Base-by-base conservation (phyloP, 164 flowering plant species). In the Paratinospora sagittata region DNA sequence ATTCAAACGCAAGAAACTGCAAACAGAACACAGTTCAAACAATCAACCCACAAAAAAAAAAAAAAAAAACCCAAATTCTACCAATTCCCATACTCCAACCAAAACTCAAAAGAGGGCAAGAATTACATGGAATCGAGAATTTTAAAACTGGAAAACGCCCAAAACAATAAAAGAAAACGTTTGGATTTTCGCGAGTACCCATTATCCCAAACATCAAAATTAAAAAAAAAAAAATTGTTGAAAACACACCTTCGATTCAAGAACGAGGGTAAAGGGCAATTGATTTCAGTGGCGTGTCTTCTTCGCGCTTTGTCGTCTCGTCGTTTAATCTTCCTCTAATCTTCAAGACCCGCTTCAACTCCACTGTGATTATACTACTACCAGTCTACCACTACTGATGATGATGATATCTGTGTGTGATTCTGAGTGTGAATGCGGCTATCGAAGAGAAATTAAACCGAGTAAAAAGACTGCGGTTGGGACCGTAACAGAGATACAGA, bases 51-150 rank as follows among this genome's bases (percentile, higher is more conserved):
- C 66, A 10, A 12, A 27, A 3, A 16, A n/a, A n/a, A n/a, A n/a
- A n/a, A n/a, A n/a, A n/a, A 63, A 63, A 63, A 30, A 11, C 36
- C 66, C 39, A 63, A 63, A 63, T 19, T 63, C 37, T 30, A 11
- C 37, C 9, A 33, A 17, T 52, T 52, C 58, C n/a, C 58, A 17
- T n/a, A 52, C 16, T 52, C 58, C 19, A 52, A 52, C 1, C 5
- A 52, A 52, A 52, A 13, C 58, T 52, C 58, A 6, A n/a, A 52
- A 16, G n/a, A 52, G 58, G 19, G 19, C 21, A 16, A 21, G 58
- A 0, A 16, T 19, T 52, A 21, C 58, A 52, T 16, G 4, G 6
- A 52, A 17, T 16, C 58, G 19, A 52, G 5, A 52, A 21, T 16
- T 16, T 52, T 7, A 1, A 17, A 13, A 10, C 17, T 10, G 58